Conservation (phyloP, 257 asterid genomes). For the Scutellaria galericulata region DNA sequence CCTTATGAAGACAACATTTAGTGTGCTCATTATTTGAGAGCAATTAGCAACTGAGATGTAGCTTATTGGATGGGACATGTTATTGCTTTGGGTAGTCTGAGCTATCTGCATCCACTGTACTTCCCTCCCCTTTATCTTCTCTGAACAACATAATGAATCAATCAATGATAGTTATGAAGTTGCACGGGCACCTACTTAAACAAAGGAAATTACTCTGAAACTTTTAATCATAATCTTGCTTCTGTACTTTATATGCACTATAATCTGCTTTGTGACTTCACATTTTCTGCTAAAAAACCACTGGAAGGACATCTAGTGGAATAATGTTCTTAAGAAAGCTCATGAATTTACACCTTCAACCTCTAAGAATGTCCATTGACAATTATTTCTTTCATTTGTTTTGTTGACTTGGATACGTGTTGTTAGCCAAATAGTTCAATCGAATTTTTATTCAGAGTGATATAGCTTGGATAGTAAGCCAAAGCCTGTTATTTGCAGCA, state of each 20-base stretch:
- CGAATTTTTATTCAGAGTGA: too few relatives aligned
- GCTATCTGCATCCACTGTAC: background rate
- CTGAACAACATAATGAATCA: background rate
- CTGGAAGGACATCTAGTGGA: background rate
- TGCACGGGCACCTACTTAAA: background rate
- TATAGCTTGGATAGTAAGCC: background rate
- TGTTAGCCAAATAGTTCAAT: too few relatives aligned
- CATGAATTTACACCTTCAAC: background rate
- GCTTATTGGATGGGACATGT: conserved; percentile 2
- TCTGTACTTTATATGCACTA: background rate
- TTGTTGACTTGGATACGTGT: background rate
- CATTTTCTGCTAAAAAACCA: conserved; percentile 1
- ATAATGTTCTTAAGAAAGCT: background rate
- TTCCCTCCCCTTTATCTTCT: background rate
- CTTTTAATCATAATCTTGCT: background rate
- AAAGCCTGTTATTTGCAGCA: background rate
- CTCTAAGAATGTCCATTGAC: background rate
- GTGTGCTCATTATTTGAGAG: conserved; percentile 12
- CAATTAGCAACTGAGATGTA: background rate
- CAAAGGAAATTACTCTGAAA: background rate
- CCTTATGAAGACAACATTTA: background rate
- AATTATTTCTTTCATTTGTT: background rate
- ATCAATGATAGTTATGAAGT: background rate
- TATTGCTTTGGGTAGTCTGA: background rate
- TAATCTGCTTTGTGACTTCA: background rate